A percentile compares a stretch with the other conserved stretches of the same genome.
Conservation (phyloP, 192 early-diverging fungal genomes). For the Diversispora eburnea region DNA sequence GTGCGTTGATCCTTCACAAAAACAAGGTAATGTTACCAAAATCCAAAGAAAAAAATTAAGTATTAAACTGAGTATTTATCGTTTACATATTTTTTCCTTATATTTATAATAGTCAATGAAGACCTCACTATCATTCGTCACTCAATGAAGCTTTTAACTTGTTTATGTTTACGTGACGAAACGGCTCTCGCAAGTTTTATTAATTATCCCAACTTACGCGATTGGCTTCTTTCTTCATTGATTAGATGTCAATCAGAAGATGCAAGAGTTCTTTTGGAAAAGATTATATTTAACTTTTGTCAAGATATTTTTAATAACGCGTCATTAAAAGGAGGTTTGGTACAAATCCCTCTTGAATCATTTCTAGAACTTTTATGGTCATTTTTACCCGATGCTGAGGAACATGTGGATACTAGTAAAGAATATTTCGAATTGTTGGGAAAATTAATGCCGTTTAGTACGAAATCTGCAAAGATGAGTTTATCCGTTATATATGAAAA, state of each 20-base stretch:
- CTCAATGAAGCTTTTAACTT: slow-evolving; percentile 23
- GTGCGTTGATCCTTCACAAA: slow-evolving; percentile 21
- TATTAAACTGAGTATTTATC: not conserved
- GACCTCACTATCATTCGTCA: slow-evolving; percentile 27
- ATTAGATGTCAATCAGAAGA: slow-evolving; percentile 27
- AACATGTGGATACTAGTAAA: slow-evolving; percentile 29
- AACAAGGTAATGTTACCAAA: slow-evolving; percentile 16
- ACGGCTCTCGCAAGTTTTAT: slow-evolving; percentile 19
- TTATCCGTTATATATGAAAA: not conserved
- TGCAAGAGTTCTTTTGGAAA: slow-evolving; percentile 12
- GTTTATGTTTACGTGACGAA: slow-evolving; percentile 27
- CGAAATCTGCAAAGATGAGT: not conserved
- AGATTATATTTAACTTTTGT: slow-evolving; percentile 24
- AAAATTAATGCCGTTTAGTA: slow-evolving; percentile 10
- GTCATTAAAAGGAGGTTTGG: too few species aligned
- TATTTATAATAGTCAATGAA: slow-evolving; percentile 15
- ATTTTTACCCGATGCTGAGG: slow-evolving; percentile 23
- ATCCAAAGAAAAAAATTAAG: not conserved
- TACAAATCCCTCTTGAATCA: slow-evolving; percentile 17
- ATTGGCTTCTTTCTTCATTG: slow-evolving; percentile 27
- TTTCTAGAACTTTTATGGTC: slow-evolving; percentile 20
- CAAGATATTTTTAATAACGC: slow-evolving; percentile 4
- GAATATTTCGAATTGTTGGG: slow-evolving; percentile 30
- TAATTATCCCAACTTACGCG: slow-evolving; percentile 12
- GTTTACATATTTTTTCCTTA: not conserved